A percentile compares a stretch with the other conserved stretches of the same genome.
Conservation (phyloP, 1,284 basidiomycete species). For the Coriolopsis trogii region DNA sequence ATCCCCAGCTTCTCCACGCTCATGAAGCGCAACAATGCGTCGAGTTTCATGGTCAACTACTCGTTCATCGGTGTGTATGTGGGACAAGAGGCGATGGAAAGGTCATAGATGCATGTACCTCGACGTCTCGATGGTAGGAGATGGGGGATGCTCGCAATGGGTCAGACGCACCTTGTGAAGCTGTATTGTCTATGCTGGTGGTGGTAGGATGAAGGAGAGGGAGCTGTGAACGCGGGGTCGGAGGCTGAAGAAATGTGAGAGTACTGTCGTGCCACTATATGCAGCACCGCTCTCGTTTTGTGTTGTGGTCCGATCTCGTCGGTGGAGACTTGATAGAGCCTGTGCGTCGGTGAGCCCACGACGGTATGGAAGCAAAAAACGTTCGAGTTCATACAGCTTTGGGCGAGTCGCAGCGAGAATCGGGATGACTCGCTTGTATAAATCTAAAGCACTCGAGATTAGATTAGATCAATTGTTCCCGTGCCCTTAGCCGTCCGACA, state of each 20-base stretch:
- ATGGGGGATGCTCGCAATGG: too few species aligned
- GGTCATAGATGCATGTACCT: not conserved
- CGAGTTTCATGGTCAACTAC: too few species aligned
- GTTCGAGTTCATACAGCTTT: too few species aligned
- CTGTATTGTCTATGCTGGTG: too few species aligned
- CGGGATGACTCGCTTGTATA: not conserved
- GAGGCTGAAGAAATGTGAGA: constrained; percentile 2
- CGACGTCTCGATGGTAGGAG: not conserved
- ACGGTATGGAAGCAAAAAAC: too few species aligned
- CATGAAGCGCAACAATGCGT: too few species aligned
- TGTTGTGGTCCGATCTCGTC: constrained; percentile 7
- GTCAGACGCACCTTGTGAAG: not conserved
- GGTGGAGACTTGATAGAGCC: not conserved
- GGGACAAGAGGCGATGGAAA: too few species aligned
- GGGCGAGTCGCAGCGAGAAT: not conserved
- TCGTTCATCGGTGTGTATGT: too few species aligned
- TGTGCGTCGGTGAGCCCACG: not conserved
- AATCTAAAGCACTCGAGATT: not conserved
- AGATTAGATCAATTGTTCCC: not conserved
- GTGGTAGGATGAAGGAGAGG: not conserved
- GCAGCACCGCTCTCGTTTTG: too few species aligned
- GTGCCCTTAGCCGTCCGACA: not conserved
- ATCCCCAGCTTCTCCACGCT: too few species aligned
- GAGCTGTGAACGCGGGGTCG: not conserved
- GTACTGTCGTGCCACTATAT: not conserved